Evolutionary conservation across 2,329 filamentous ascomycete genomes (phyloP), one percentile per base, ranked within the genome.

Genomic region (Fusarium secorum): DNA sequence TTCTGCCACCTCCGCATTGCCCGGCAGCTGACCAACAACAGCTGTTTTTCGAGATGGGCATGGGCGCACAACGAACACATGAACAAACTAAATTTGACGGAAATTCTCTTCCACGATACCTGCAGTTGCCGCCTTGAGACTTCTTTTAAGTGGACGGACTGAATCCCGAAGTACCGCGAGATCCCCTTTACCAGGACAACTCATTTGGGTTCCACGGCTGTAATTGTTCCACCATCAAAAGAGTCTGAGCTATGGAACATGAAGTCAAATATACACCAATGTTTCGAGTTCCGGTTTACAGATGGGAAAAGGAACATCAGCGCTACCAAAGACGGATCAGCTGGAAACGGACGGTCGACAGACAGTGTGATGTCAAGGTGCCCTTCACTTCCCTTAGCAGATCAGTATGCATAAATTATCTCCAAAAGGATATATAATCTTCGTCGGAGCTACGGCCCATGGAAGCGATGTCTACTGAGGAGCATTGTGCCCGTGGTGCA

Each of bases 101-200:
- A 57, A 60, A 45, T 35, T 30, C 45, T 24, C 52, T 20, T 32
- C 39, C 36, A 52, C 56, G 53, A 67, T 53, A 53, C n/a, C 56
- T 60, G 33, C 39, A 39, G 42, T 41, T 44, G 42, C 60, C 38
- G 49, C 52, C 52, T 46, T 62, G 38, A 54, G 48, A 28, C 51
- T 36, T 41, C 42, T 60, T 68, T 60, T 66, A 48, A 67, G 51
- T 60, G 46, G 70, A 26, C 70, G 69, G 70, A 38, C 54, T 54
- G 57, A 58, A 57, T 72, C 70, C 70, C 70, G 70, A 72, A 62
- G 45, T 72, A 56, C 70, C 70, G 70, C 52, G 28, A 41, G 46
- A 30, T 48, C 46, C 39, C 44, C 51, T 61, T 38, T 45, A 49
- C 32, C 26, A 39, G 54, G 52, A 46, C 17, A 41, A 33, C 35